A percentile compares a stretch with the other conserved stretches of the same genome.
Evolutionary conservation across 345 rosid species (phyloP).

Genomic region (Mallotus nudiflorus): DNA sequence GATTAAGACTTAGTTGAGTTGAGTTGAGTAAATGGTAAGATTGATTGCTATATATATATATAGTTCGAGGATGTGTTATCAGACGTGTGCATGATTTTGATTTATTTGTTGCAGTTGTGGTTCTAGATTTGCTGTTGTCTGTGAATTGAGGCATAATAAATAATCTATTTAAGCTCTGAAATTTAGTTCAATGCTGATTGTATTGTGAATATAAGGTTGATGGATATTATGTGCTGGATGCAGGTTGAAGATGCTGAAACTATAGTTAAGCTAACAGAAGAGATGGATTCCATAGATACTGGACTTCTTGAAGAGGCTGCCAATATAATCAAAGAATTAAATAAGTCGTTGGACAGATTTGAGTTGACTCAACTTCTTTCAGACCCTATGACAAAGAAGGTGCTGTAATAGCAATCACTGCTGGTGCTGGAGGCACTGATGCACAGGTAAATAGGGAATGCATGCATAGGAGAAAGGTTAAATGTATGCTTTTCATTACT

Average conservation of each 20-base stretch:
- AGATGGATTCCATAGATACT: slow-evolving; percentile 84
- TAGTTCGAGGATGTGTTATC: not conserved
- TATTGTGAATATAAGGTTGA: slow-evolving; percentile 3
- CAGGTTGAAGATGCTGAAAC: slow-evolving; percentile 97
- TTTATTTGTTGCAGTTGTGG: slow-evolving; percentile 4
- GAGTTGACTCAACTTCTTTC: slow-evolving; percentile 94
- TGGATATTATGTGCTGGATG: slow-evolving; percentile 18
- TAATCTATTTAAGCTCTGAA: not conserved
- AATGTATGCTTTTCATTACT: not conserved
- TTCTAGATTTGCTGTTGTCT: slow-evolving; percentile 1
- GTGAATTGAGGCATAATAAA: not conserved
- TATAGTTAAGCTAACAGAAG: slow-evolving; percentile 76
- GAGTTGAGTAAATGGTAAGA: too few relatives aligned
- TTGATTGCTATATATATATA: not conserved
- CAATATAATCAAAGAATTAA: slow-evolving; percentile 61
- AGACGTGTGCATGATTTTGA: not conserved
- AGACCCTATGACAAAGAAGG: slow-evolving; percentile 95
- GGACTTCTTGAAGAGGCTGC: slow-evolving; percentile 86
- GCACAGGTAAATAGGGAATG: slow-evolving; percentile 69
- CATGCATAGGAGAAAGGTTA: not conserved
- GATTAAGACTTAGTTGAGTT: too few relatives aligned
- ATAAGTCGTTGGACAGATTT: slow-evolving; percentile 61
- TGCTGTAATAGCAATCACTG: slow-evolving; percentile 76
- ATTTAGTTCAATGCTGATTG: not conserved
- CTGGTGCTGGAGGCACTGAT: slow-evolving; percentile 99